Evolutionary conservation across 345 rosid genomes (phyloP).

Genomic region (Eucalyptus caleyi): DNA sequence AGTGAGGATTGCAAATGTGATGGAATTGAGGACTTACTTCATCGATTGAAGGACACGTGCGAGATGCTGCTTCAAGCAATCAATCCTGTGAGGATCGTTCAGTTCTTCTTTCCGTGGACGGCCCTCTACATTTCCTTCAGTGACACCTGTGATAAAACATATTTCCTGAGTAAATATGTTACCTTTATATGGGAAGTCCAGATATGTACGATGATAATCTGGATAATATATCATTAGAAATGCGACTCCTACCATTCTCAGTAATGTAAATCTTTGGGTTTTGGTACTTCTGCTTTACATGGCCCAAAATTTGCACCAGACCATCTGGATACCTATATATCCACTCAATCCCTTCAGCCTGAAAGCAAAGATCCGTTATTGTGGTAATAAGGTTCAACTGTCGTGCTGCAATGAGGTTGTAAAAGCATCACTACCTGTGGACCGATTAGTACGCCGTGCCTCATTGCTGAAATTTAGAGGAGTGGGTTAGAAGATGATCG

Average conservation of each 20-base stretch:
- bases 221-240: not conserved
- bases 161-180: not conserved
- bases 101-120: not conserved
- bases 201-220: not conserved
- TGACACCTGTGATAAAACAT: not conserved
- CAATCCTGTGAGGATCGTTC: constrained; percentile 15
- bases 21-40: not conserved
- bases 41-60: not conserved
- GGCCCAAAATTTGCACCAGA: constrained; percentile 12
- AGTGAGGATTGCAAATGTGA: not conserved
- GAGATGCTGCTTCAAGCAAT: constrained; percentile 12
- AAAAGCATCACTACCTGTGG: constrained; percentile 2
- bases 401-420: not conserved
- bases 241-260: constrained; percentile 15
- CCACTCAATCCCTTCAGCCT: constrained; percentile 13
- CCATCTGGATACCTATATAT: constrained; percentile 17
- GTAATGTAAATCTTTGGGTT: constrained; percentile 18
- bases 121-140: not conserved
- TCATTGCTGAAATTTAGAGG: not conserved
- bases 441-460: constrained; percentile 18
- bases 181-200: not conserved
- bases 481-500: not conserved
- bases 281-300: not conserved
- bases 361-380: not conserved
- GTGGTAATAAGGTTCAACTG: not conserved